A percentile compares a stretch with the other conserved stretches of the same genome.
Conservation (phyloP, 176 grass and related monocot genomes). For the Neostapfia colusana region DNA sequence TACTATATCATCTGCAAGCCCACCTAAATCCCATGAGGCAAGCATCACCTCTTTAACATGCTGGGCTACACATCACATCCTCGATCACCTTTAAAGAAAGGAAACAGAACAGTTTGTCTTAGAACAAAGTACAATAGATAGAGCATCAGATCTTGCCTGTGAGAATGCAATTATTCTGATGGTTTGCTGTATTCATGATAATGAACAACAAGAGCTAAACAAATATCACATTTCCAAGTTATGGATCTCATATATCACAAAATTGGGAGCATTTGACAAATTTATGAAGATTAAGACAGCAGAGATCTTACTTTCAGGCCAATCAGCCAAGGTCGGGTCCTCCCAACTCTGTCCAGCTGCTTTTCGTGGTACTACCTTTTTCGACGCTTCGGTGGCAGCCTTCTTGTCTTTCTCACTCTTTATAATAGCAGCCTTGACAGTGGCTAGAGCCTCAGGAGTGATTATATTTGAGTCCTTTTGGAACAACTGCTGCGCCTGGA, state of each 20-base stretch:
- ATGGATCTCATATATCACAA: background rate
- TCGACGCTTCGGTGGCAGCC: slow-evolving; percentile 46
- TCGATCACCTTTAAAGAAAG: slow-evolving; percentile 49
- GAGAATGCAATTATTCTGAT: slow-evolving; percentile 10
- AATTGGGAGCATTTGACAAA: slow-evolving; percentile 17
- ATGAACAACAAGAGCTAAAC: background rate
- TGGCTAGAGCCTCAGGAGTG: slow-evolving; percentile 59
- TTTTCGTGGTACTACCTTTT: slow-evolving; percentile 68
- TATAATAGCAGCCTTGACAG: slow-evolving; percentile 64
- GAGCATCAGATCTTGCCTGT: slow-evolving; percentile 38
- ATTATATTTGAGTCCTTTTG: slow-evolving; percentile 68
- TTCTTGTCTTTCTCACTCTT: slow-evolving; percentile 57
- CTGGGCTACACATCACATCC: slow-evolving; percentile 55
- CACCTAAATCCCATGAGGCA: slow-evolving; percentile 56
- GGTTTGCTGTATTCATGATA: slow-evolving; percentile 21
- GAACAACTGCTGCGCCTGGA: slow-evolving; percentile 60
- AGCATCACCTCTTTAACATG: slow-evolving; percentile 42
- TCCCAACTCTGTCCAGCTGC: slow-evolving; percentile 84
- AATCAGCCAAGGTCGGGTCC: slow-evolving; percentile 69
- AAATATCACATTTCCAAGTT: slow-evolving; percentile 14
- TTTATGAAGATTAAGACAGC: background rate
- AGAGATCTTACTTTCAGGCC: slow-evolving; percentile 76
- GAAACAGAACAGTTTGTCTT: slow-evolving; percentile 43
- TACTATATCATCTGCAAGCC: slow-evolving; percentile 51
- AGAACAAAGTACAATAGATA: slow-evolving; percentile 27